Evolutionary conservation across 345 rosid genomes (phyloP).

Genomic region (Populus tremula): DNA sequence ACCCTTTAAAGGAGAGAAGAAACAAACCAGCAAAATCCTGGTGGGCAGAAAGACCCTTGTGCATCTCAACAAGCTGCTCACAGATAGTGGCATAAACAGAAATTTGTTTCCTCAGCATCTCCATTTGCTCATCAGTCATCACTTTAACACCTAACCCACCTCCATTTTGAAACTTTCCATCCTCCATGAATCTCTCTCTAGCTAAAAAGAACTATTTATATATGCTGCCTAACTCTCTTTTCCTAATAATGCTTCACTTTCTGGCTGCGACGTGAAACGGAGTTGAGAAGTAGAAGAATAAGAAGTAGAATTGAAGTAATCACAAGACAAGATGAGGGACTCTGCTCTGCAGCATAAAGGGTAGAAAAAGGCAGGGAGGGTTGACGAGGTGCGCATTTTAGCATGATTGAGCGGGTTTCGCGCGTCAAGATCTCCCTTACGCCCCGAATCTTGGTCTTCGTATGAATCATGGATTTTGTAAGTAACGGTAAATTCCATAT

Average conservation of each 20-base stretch:
- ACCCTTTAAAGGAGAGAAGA: background rate
- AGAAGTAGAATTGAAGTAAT: background rate
- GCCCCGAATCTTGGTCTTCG: background rate
- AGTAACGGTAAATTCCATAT: background rate
- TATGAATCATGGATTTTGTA: background rate
- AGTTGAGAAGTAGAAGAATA: background rate
- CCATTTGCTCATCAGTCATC: constrained; percentile 84
- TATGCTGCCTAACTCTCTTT: background rate
- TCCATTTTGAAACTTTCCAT: background rate
- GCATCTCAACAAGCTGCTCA: constrained; percentile 58
- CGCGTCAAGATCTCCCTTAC: background rate
- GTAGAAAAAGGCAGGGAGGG: background rate
- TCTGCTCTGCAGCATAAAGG: background rate
- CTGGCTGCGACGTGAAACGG: background rate
- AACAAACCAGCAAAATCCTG: constrained; percentile 40
- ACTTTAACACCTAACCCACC: constrained; percentile 28
- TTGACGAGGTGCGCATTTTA: background rate
- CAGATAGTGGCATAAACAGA: constrained; percentile 50
- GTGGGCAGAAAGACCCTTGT: constrained; percentile 40
- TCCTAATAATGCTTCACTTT: background rate
- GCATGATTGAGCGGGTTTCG: constrained; percentile 8
- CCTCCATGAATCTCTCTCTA: background rate
- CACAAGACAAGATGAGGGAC: background rate
- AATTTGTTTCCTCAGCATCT: constrained; percentile 63
- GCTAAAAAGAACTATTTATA: background rate